A percentile compares a stretch with the other conserved stretches of the same genome.
Conservation (phyloP, 2,329 filamentous ascomycete species). For the Hirsutella rhossiliensis region DNA sequence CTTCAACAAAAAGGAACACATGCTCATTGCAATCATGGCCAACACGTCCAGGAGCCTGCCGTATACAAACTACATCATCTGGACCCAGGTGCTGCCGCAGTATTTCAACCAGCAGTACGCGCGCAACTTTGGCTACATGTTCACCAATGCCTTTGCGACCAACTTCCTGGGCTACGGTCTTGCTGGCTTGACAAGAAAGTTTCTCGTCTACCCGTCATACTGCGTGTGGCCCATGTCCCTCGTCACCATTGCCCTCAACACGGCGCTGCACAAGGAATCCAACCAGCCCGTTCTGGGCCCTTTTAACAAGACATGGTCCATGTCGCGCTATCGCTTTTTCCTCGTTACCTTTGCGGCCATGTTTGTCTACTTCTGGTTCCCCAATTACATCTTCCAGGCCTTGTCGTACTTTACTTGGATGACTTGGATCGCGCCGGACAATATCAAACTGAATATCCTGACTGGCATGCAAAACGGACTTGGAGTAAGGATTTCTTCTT, state of each 20-base stretch:
- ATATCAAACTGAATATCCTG: constrained; percentile 22
- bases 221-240: constrained; percentile 42
- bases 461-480: constrained; percentile 25
- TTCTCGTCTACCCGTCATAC: constrained; percentile 38
- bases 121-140: constrained; percentile 34
- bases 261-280: constrained; percentile 31
- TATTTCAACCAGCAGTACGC: constrained; percentile 41
- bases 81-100: constrained; percentile 33
- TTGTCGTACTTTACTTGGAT: constrained; percentile 39
- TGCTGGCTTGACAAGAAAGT: constrained; percentile 35
- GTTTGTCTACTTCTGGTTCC: constrained; percentile 44
- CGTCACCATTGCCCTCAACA: constrained; percentile 36
- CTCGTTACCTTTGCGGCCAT: constrained; percentile 28
- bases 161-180: constrained; percentile 45
- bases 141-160: constrained; percentile 35
- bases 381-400: constrained; percentile 35
- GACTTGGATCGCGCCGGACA: constrained; percentile 37
- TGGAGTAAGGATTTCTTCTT: constrained; percentile 9
- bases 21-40: constrained; percentile 44
- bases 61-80: constrained; percentile 37
- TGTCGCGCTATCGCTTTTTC: constrained; percentile 36
- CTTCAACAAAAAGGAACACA: constrained; percentile 44
- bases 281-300: constrained; percentile 14
- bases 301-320: constrained; percentile 22
- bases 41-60: constrained; percentile 34